These are phyloP conservation scores for Phytophthora rubi DNA, from an alignment of 352 stramenopile genomes.

Conservation along the genomic window DNA sequence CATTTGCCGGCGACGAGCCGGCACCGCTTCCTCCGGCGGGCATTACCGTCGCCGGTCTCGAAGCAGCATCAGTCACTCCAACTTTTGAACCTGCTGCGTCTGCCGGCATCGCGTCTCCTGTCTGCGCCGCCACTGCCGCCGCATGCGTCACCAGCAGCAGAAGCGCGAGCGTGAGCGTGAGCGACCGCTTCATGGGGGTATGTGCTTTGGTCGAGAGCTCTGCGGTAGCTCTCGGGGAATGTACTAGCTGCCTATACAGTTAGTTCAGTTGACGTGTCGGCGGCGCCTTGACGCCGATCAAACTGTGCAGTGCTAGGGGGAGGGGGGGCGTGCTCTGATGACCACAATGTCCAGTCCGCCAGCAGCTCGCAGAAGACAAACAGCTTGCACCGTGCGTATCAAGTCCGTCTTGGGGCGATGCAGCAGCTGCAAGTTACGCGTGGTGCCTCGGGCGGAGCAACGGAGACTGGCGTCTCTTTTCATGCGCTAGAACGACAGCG, in stretches of 20 bases:
- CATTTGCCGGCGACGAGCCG: constrained; percentile 4
- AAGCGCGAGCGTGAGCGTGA: constrained; percentile 20
- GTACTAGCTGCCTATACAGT: constrained; percentile 24
- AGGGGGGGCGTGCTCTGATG: neutral
- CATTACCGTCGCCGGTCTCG: constrained; percentile 20
- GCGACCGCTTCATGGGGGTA: constrained; percentile 30
- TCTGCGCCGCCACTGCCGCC: constrained; percentile 19
- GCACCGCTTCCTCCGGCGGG: constrained; percentile 16
- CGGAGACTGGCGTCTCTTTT: constrained; percentile 35
- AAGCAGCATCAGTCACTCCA: constrained; percentile 8
- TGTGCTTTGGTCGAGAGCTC: neutral
- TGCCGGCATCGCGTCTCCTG: constrained; percentile 17
- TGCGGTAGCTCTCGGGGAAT: neutral
- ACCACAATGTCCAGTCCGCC: constrained; percentile 34
- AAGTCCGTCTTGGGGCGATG: neutral
- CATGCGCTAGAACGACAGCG: constrained; percentile 10
- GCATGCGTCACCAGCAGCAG: constrained; percentile 13
- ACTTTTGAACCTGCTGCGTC: constrained; percentile 5
- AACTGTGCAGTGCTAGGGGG: constrained; percentile 4
- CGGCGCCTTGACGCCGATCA: constrained; percentile 5
- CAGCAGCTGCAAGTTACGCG: constrained; percentile 11
- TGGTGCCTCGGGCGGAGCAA: constrained; percentile 20
- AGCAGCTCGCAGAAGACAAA: constrained; percentile 23
- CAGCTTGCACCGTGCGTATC: constrained; percentile 19
- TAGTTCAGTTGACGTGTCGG: constrained; percentile 9